Percentiles rank a stretch among this genome's conserved stretches.
phyloP scores from a whole-genome alignment of 371 early-diverging fungal genomes.

The Zopfochytrium polystomum region DNA sequence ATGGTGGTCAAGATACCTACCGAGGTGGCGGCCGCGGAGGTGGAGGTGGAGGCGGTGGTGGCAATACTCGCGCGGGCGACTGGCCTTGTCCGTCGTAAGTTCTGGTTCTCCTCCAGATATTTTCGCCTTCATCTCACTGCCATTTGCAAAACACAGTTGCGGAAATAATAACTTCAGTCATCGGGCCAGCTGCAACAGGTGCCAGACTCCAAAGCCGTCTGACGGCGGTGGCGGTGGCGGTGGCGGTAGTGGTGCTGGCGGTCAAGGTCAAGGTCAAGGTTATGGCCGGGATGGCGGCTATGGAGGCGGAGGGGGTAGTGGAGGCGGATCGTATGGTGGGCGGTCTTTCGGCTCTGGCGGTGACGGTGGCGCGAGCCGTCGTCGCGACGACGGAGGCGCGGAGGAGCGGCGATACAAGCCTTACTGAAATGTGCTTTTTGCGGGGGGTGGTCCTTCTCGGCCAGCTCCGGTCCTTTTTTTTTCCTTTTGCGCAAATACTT shows the following conservation, averaged over 20 bases:
- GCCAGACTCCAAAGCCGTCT: constrained; percentile 57
- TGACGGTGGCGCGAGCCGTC: too few relatives aligned
- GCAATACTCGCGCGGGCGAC: constrained; percentile 7
- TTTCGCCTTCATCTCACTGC: constrained; percentile 6
- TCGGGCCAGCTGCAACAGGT: constrained; percentile 65
- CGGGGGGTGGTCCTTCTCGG: too few relatives aligned
- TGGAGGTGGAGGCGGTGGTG: not conserved
- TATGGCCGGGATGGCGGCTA: constrained; percentile 26
- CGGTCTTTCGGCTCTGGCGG: too few relatives aligned
- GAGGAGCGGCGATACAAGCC: too few relatives aligned
- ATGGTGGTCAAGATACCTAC: constrained; percentile 33
- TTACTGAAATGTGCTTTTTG: too few relatives aligned
- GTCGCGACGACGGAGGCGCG: too few relatives aligned
- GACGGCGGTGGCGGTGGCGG: constrained; percentile 51
- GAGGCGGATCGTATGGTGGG: too few relatives aligned
- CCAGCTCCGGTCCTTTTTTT: too few relatives aligned
- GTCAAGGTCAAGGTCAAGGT: constrained; percentile 35
- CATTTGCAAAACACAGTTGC: constrained; percentile 48
- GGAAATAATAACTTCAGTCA: constrained; percentile 64
- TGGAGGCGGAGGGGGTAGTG: constrained; percentile 13
- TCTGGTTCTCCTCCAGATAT: not conserved
- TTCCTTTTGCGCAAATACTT: too few relatives aligned
- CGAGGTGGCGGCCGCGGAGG: constrained; percentile 36
- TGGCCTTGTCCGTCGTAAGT: constrained; percentile 18
- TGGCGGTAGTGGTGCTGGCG: constrained; percentile 28